Conservation (phyloP, 805 yeast species). For the Ogataea pilisensis region DNA sequence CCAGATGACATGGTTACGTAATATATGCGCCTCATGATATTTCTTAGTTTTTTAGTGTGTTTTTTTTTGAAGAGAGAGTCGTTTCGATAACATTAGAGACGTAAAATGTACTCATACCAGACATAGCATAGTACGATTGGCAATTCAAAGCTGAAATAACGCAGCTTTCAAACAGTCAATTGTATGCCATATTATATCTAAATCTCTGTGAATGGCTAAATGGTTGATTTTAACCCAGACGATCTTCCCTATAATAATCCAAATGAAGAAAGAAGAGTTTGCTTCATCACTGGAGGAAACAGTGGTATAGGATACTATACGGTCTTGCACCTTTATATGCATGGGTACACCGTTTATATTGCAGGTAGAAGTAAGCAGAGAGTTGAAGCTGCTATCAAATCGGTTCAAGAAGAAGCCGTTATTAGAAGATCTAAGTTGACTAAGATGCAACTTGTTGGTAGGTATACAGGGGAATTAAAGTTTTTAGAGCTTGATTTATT, state of each 20-base stretch:
- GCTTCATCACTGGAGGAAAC: slow-evolving; percentile 77
- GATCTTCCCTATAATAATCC: slow-evolving; percentile 62
- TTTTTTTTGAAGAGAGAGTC: too few relatives aligned
- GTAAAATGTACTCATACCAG: too few relatives aligned
- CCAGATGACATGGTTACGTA: too few relatives aligned
- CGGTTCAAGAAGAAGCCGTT: slow-evolving; percentile 51
- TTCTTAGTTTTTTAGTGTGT: too few relatives aligned
- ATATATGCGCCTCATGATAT: too few relatives aligned
- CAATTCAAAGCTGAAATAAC: too few relatives aligned
- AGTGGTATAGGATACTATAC: slow-evolving; percentile 79
- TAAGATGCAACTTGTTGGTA: slow-evolving; percentile 14
- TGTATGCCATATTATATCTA: too few relatives aligned
- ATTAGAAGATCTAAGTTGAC: slow-evolving; percentile 22
- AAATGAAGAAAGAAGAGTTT: slow-evolving; percentile 49
- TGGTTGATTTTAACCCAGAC: slow-evolving; percentile 36
- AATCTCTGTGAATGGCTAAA: background rate
- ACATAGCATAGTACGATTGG: too few relatives aligned
- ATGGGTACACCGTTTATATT: slow-evolving; percentile 71
- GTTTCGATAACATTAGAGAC: too few relatives aligned
- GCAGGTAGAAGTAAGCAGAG: slow-evolving; percentile 63
- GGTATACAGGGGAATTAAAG: slow-evolving; percentile 47
- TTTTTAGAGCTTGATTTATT: slow-evolving; percentile 54
- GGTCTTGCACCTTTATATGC: slow-evolving; percentile 69
- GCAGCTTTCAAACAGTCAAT: too few relatives aligned
- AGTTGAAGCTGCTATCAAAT: slow-evolving; percentile 53